phyloP scores from a whole-genome alignment of 306 rosid species.

The Pyrus communis region DNA sequence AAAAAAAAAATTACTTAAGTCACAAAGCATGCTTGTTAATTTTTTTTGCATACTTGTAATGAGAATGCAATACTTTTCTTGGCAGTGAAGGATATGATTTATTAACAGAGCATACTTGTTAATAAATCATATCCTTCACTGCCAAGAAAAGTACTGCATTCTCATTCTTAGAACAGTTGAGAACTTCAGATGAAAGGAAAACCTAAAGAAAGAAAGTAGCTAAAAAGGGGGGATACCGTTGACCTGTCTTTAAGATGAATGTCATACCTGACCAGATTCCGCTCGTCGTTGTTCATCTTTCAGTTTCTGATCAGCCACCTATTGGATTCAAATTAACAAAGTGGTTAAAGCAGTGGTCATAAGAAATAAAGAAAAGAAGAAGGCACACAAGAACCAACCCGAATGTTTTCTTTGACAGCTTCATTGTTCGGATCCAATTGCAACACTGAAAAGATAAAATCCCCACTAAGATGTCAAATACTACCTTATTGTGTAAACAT shows the following conservation, averaged over 20 bases:
- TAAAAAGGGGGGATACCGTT: neutral
- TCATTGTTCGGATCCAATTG: slow-evolving; percentile 79
- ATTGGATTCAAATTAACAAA: slow-evolving; percentile 17
- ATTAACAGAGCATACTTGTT: neutral
- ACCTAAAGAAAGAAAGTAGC: neutral
- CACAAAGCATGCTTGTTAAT: neutral
- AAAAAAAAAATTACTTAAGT: neutral
- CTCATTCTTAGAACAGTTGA: neutral
- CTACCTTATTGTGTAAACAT: neutral
- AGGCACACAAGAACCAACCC: slow-evolving; percentile 42
- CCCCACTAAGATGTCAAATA: neutral
- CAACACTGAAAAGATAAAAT: slow-evolving; percentile 54
- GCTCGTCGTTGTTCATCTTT: slow-evolving; percentile 42
- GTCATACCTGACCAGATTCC: slow-evolving; percentile 46
- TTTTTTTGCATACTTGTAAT: neutral
- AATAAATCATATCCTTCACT: neutral
- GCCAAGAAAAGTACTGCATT: neutral
- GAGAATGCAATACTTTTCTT: too few relatives aligned
- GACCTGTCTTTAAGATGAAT: neutral
- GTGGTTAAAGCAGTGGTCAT: slow-evolving; percentile 2
- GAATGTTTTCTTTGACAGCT: slow-evolving; percentile 71
- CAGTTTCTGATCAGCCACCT: slow-evolving; percentile 67
- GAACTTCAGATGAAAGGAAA: neutral
- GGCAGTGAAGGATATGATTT: too few relatives aligned
- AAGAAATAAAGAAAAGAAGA: slow-evolving; percentile 5